Evolutionary conservation across 352 stramenopile species (phyloP), one percentile per base, ranked within the genome.

Genomic region (Plasmopara muralis): DNA sequence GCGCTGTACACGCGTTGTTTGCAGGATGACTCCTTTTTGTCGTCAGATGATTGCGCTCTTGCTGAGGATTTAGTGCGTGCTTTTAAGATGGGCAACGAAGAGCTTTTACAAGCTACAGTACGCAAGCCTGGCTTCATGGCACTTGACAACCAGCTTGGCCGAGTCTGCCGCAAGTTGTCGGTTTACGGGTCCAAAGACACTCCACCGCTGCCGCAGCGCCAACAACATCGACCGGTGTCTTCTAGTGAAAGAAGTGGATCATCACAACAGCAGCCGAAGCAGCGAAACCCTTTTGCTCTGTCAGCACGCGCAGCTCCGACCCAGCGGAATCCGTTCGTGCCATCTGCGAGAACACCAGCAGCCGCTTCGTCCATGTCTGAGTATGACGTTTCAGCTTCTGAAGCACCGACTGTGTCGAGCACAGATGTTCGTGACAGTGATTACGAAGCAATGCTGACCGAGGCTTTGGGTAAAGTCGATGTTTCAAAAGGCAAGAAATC

Each of bases 61-160:
- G 74, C 70, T 0, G 82, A 92, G 50, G 82, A 92, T 43, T 65
- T 92, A 9, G 80, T 92, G 37, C 74, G 77, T 13, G 74, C 78
- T 8, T 89, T 82, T 56, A 89, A 92, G 64, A 68, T 78, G 45
- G 77, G 80, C 47, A 86, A 89, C 60, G 78, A 89, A 46, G 77
- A 86, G 16, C 49, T 87, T 8, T 50, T 92, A 46, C 77, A 89
- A 61, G 55, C 70, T 18, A 86, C 78, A 13, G 72, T 92, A 39
- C 74, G 77, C 42, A 92, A 89, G 50, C 75, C 82, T 28, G 69
- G 72, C 37, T 87, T 89, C 45, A 72, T 81, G 55, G 85, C 85
- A 33, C 58, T 92, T 30, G 82, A 92, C 60, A 88, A 89, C 60
- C 72, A 86, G 60, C 76, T 89, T 52, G 76, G 76, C 7, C 73